phyloP scores from a whole-genome alignment of 768 basidiomycete species.

The Lactarius vividus region DNA sequence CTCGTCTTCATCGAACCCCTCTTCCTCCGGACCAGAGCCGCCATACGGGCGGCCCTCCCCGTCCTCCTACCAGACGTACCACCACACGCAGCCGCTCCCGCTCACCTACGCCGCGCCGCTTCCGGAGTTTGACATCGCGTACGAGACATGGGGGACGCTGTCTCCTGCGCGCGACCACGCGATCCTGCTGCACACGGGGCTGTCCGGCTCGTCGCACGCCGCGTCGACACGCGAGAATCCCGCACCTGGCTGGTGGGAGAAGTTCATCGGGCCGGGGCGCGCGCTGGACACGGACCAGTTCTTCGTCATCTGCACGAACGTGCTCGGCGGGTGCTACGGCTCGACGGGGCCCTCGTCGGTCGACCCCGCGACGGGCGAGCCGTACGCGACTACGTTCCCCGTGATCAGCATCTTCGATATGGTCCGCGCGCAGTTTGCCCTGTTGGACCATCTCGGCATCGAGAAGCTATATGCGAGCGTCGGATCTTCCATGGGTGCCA shows the following conservation, averaged over 20 bases:
- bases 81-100: slow-evolving; percentile 57
- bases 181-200: slow-evolving; percentile 92
- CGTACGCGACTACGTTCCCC: slow-evolving; percentile 90
- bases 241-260: slow-evolving; percentile 96
- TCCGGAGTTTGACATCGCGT: slow-evolving; percentile 80
- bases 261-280: slow-evolving; percentile 94
- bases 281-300: slow-evolving; percentile 90
- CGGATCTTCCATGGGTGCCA: slow-evolving; percentile 95
- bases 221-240: slow-evolving; percentile 76
- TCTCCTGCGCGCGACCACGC: slow-evolving; percentile 77
- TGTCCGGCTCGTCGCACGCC: slow-evolving; percentile 94
- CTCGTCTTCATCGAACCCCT: slow-evolving; percentile 22
- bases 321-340: slow-evolving; percentile 96
- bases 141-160: slow-evolving; percentile 97
- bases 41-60: slow-evolving; percentile 80
- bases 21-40: slow-evolving; percentile 71
- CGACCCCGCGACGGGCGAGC: slow-evolving; percentile 62
- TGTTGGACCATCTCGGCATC: slow-evolving; percentile 83
- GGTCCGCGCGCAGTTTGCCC: slow-evolving; percentile 87
- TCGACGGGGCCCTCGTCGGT: slow-evolving; percentile 91
- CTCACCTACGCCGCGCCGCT: slow-evolving; percentile 59
- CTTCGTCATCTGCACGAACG: slow-evolving; percentile 95
- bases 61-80: slow-evolving; percentile 66
- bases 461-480: slow-evolving; percentile 89
- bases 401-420: slow-evolving; percentile 94